A percentile compares a stretch with the other conserved stretches of the same genome.
Evolutionary conservation across 1,139 yeast genomes (phyloP).

Genomic region (Zygoascus meyerae): DNA sequence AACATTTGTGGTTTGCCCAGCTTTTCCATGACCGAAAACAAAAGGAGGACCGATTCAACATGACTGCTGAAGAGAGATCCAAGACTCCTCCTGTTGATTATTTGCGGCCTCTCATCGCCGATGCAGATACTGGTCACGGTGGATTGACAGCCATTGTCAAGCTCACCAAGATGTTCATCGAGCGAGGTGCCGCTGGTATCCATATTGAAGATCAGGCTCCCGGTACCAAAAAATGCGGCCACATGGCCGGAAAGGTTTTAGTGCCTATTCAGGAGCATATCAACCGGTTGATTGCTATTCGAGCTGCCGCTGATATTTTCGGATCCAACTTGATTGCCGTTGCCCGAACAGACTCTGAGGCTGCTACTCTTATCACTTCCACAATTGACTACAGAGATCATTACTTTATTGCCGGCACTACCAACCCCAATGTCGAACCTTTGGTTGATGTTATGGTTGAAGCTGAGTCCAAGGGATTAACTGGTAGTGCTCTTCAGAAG

Average conservation of each 20-base stretch:
- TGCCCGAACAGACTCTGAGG: slow-evolving; percentile 96
- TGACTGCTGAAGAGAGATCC: slow-evolving; percentile 58
- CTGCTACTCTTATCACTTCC: slow-evolving; percentile 89
- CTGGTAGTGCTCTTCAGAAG: slow-evolving; percentile 62
- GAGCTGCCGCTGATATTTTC: slow-evolving; percentile 93
- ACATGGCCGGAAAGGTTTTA: slow-evolving; percentile 96
- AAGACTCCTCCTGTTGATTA: slow-evolving; percentile 61
- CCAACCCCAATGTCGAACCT: slow-evolving; percentile 74
- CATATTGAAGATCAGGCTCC: slow-evolving; percentile 99
- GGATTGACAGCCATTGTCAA: slow-evolving; percentile 95
- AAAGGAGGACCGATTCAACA: slow-evolving; percentile 69
- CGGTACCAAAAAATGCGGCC: slow-evolving; percentile 97
- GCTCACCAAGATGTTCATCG: slow-evolving; percentile 92
- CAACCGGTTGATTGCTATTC: slow-evolving; percentile 85
- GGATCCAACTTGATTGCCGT: slow-evolving; percentile 81
- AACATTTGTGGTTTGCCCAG: slow-evolving; percentile 95
- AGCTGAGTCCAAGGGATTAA: slow-evolving; percentile 71
- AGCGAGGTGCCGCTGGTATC: slow-evolving; percentile 98
- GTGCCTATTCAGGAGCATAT: slow-evolving; percentile 98
- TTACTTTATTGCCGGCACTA: slow-evolving; percentile 83
- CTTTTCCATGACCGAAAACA: slow-evolving; percentile 96
- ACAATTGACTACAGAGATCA: slow-evolving; percentile 95
- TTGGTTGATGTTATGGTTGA: slow-evolving; percentile 72
- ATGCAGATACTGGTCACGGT: slow-evolving; percentile 98
- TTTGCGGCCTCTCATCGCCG: slow-evolving; percentile 91